Percentiles rank a stretch among this genome's conserved stretches.
These are phyloP conservation scores for Sphagnum fallax DNA, from an alignment of 228 moss, liverwort and hornwort genomes.

Conservation along the genomic window DNA sequence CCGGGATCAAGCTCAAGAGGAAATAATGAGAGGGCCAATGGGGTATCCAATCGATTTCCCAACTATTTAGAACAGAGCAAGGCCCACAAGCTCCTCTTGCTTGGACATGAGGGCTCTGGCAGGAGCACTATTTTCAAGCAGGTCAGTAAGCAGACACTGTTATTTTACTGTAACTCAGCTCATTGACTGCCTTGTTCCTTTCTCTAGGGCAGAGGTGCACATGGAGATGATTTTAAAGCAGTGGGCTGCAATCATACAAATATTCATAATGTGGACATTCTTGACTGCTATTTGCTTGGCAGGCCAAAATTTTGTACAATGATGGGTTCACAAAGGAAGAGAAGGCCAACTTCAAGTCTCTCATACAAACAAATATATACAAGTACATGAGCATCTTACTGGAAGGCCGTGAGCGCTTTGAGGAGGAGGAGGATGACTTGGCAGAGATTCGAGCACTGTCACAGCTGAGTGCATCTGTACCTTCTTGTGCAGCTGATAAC, in stretches of 20 bases:
- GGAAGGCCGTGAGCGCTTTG: constrained; percentile 95
- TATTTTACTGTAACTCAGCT: not conserved
- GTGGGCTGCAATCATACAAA: not conserved
- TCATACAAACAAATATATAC: constrained; percentile 76
- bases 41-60: constrained; percentile 45
- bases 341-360: constrained; percentile 51
- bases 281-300: not conserved
- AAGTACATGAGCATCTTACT: constrained; percentile 73
- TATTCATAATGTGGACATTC: not conserved
- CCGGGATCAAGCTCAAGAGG: constrained; percentile 52
- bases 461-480: constrained; percentile 11
- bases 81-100: constrained; percentile 83
- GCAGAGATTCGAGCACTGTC: constrained; percentile 15
- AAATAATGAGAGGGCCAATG: constrained; percentile 30
- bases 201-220: too few species aligned
- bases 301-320: constrained; percentile 92
- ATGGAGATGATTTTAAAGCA: not conserved
- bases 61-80: constrained; percentile 58
- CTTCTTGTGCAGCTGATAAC: constrained; percentile 10
- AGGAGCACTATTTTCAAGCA: constrained; percentile 98
- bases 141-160: constrained; percentile 34
- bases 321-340: constrained; percentile 83
- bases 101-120: constrained; percentile 96
- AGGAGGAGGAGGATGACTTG: constrained; percentile 83
- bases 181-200: constrained; percentile 4